Evolutionary conservation across 2,329 filamentous ascomycete genomes (phyloP).

Genomic region (Cadophora luteo-olivacea): DNA sequence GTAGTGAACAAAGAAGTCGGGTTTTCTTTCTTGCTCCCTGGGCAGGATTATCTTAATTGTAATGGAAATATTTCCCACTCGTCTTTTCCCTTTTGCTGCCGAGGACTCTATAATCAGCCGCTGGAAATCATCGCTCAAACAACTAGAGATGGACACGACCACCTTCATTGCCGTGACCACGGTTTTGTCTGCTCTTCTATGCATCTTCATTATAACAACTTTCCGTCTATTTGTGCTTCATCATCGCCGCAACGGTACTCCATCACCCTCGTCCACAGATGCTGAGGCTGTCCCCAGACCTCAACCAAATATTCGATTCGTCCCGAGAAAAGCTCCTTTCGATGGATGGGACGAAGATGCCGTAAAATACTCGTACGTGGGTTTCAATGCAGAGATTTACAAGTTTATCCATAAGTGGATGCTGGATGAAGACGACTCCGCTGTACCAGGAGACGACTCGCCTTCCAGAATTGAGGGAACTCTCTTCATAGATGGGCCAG

Average conservation of each 20-base stretch:
- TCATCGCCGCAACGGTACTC: neutral
- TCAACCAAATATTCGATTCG: neutral
- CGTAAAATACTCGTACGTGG: neutral
- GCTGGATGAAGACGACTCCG: neutral
- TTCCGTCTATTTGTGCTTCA: neutral
- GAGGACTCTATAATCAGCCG: no score
- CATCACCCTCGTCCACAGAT: neutral
- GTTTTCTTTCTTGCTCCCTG: neutral
- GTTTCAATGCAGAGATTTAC: neutral
- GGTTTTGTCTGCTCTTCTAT: neutral
- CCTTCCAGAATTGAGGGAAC: neutral
- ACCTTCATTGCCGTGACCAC: neutral
- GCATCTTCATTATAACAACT: neutral
- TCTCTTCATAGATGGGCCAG: neutral
- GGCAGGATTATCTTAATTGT: no score
- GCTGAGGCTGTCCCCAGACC: neutral
- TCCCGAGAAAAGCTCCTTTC: neutral
- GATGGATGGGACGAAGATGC: neutral
- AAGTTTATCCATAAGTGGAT: neutral
- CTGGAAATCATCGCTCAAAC: neutral
- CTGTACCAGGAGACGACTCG: neutral
- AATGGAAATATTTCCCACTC: no score
- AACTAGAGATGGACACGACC: neutral
- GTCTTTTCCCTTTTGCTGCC: no score
- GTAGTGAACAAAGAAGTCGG: neutral